Evolutionary conservation across 1,284 basidiomycete species (phyloP).

Genomic region (Papiliotrema terrestris): DNA sequence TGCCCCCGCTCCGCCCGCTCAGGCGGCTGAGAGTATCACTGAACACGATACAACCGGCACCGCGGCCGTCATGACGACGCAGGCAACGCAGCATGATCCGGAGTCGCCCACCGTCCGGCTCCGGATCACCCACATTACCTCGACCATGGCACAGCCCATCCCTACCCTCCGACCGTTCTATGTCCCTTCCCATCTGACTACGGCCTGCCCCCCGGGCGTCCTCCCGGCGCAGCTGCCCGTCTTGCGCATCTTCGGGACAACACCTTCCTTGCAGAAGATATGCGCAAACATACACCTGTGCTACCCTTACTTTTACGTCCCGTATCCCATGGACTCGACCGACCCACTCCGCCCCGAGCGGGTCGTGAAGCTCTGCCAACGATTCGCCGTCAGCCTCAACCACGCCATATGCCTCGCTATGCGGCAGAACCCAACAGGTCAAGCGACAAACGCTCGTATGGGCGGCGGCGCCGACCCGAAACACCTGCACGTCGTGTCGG

Average conservation of each 20-base stretch:
- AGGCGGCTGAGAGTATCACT: neutral
- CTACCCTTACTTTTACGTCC: conserved; percentile 57
- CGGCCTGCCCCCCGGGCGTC: conserved; percentile 41
- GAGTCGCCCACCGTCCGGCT: conserved; percentile 37
- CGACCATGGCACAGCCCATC: conserved; percentile 41
- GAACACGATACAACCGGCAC: neutral
- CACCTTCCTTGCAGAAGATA: conserved; percentile 70
- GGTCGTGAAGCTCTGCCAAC: conserved; percentile 45
- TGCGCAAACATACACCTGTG: conserved; percentile 84
- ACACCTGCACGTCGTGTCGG: conserved; percentile 55
- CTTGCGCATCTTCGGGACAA: conserved; percentile 81
- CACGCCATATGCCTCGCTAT: conserved; percentile 46
- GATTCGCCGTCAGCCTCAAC: conserved; percentile 46
- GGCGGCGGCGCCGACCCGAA: conserved; percentile 43
- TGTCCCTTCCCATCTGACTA: conserved; percentile 57
- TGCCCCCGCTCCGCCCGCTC: neutral
- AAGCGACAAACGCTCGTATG: conserved; percentile 19
- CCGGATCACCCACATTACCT: conserved; percentile 50
- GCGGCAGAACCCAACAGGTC: conserved; percentile 40
- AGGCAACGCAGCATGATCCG: conserved; percentile 9
- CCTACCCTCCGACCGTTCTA: conserved; percentile 30
- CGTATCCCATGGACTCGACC: conserved; percentile 52
- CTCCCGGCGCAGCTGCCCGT: conserved; percentile 66
- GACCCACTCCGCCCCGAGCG: conserved; percentile 45
- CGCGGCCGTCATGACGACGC: neutral